phyloP scores from a whole-genome alignment of 371 early-diverging fungal genomes.

The Synchytrium microbalum region DNA sequence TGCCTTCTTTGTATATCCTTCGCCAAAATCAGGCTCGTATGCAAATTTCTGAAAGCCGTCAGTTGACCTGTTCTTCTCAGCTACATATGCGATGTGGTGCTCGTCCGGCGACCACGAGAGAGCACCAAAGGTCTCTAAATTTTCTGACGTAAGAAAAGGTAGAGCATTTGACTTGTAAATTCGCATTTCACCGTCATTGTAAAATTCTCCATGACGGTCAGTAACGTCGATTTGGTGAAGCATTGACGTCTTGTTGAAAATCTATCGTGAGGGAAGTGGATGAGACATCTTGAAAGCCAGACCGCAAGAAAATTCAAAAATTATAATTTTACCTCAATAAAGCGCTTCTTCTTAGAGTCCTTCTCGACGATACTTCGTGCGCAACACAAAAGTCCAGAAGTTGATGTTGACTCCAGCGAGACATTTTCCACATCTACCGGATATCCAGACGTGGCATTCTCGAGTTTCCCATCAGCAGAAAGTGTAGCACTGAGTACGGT shows the following conservation, averaged over 20 bases:
- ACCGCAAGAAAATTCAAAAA: not conserved
- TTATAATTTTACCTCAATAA: conserved; percentile 33
- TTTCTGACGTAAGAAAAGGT: not conserved
- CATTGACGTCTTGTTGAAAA: conserved; percentile 40
- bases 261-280: conserved; percentile 23
- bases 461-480: not conserved
- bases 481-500: not conserved
- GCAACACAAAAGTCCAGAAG: not conserved
- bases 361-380: conserved; percentile 7
- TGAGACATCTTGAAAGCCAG: not conserved
- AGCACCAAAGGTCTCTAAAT: conserved; percentile 49
- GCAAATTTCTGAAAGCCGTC: conserved; percentile 10
- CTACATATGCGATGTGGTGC: conserved; percentile 45
- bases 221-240: conserved; percentile 44
- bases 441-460: not conserved
- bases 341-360: conserved; percentile 27
- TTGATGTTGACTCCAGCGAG: not conserved
- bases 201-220: conserved; percentile 49
- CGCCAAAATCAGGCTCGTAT: conserved; percentile 12
- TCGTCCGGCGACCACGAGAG: conserved; percentile 51
- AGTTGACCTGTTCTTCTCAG: conserved; percentile 34
- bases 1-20: conserved; percentile 16
- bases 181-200: conserved; percentile 36
- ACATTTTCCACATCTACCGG: not conserved
- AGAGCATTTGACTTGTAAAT: not conserved